Evolutionary conservation across 495 filamentous ascomycete genomes (phyloP).

Genomic region (Xylaria palmicola): DNA sequence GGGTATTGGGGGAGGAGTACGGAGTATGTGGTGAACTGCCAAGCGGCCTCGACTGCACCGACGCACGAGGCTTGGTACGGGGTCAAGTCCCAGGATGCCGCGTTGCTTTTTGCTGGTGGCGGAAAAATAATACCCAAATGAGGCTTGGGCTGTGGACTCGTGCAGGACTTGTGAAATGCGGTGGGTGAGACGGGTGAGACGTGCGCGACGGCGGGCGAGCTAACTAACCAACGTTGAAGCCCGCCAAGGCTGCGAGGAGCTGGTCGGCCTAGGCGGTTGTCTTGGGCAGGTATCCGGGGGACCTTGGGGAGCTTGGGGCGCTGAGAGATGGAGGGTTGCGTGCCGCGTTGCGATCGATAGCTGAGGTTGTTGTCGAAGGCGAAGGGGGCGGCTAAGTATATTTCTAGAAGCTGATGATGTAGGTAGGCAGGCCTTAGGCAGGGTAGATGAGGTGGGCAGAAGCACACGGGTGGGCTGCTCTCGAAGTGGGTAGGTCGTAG

Average conservation of each 20-base stretch:
- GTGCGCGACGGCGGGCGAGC: constrained; percentile 1
- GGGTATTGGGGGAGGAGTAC: neutral
- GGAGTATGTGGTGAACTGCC: neutral
- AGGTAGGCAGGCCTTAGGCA: too few species aligned
- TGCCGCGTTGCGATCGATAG: too few species aligned
- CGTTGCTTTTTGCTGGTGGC: constrained; percentile 8
- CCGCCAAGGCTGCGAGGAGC: constrained; percentile 15
- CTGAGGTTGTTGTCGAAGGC: neutral
- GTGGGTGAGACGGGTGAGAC: neutral
- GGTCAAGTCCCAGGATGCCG: constrained; percentile 7
- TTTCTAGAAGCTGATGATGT: too few species aligned
- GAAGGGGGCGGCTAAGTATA: neutral
- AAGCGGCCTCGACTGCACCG: constrained; percentile 1
- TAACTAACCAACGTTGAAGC: neutral
- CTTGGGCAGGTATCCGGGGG: neutral
- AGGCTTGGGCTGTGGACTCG: constrained; percentile 3
- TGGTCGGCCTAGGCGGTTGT: too few species aligned
- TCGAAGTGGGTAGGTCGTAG: too few species aligned
- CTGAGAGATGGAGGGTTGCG: neutral
- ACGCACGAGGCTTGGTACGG: constrained; percentile 10
- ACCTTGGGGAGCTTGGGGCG: neutral
- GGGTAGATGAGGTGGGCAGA: too few species aligned
- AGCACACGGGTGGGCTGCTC: too few species aligned
- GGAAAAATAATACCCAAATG: neutral
- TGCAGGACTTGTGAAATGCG: neutral